Conservation (phyloP, 805 yeast genomes). For the Dipodascus albidus region DNA sequence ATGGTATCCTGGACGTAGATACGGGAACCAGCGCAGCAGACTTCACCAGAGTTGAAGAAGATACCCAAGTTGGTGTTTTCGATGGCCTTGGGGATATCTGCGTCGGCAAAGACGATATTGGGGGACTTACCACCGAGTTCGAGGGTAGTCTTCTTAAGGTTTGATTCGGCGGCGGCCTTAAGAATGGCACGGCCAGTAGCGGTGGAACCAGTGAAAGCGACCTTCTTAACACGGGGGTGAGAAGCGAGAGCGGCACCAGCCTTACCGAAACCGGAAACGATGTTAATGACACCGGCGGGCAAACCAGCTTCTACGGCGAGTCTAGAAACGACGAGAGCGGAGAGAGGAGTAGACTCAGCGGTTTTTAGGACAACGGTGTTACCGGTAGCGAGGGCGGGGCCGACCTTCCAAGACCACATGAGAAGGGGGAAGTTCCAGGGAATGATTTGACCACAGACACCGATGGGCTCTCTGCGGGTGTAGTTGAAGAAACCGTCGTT, state of each 20-base stretch:
- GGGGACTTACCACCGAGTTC: slow-evolving; percentile 95
- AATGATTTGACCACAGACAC: slow-evolving; percentile 51
- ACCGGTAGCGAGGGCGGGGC: slow-evolving; percentile 70
- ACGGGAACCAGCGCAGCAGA: slow-evolving; percentile 88
- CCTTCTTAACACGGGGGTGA: slow-evolving; percentile 57
- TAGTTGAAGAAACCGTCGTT: slow-evolving; percentile 47
- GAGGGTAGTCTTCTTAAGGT: slow-evolving; percentile 74
- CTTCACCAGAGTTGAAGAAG: slow-evolving; percentile 87
- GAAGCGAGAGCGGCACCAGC: slow-evolving; percentile 52
- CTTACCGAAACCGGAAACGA: slow-evolving; percentile 55
- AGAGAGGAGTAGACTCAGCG: slow-evolving; percentile 61
- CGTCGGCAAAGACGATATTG: slow-evolving; percentile 71
- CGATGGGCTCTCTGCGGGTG: slow-evolving; percentile 52
- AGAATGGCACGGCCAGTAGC: slow-evolving; percentile 70
- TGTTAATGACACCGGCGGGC: slow-evolving; percentile 61
- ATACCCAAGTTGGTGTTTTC: slow-evolving; percentile 64
- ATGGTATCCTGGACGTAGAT: slow-evolving; percentile 70
- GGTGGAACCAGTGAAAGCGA: slow-evolving; percentile 89
- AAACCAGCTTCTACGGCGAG: slow-evolving; percentile 50
- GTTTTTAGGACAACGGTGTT: slow-evolving; percentile 58
- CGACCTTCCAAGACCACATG: slow-evolving; percentile 68
- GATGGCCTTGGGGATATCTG: slow-evolving; percentile 62
- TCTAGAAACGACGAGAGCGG: slow-evolving; percentile 46
- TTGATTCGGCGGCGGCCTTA: slow-evolving; percentile 52
- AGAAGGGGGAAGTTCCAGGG: slow-evolving; percentile 60